A percentile compares a stretch with the other conserved stretches of the same genome.
Conservation (phyloP, 2,329 filamentous ascomycete genomes). For the Didymella lethalis region DNA sequence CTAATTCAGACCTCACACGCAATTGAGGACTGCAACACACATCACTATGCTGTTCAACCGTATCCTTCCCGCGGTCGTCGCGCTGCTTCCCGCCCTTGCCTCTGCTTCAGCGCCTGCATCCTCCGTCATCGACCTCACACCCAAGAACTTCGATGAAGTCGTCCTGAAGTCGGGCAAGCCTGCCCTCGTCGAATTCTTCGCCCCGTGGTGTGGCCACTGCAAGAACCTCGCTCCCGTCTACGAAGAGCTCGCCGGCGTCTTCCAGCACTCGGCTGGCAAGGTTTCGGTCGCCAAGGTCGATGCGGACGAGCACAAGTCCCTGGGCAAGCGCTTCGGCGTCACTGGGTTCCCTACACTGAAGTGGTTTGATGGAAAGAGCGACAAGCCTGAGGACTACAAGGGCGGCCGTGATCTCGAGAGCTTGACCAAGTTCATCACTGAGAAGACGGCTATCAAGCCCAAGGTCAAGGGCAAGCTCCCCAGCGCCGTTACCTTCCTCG, state of each 20-base stretch:
- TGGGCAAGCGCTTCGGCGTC: constrained; percentile 87
- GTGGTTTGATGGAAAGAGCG: constrained; percentile 95
- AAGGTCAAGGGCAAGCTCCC: constrained; percentile 77
- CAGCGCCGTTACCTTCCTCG: constrained; percentile 81
- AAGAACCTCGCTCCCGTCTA: constrained; percentile 95
- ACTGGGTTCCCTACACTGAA: constrained; percentile 97
- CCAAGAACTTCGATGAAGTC: constrained; percentile 88
- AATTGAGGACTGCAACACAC: constrained; percentile 29
- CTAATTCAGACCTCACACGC: constrained; percentile 29
- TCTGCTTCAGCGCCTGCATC: constrained; percentile 78
- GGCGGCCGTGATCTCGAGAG: constrained; percentile 88
- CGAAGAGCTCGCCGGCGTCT: constrained; percentile 82
- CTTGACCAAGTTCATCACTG: constrained; percentile 77
- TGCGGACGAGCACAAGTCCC: constrained; percentile 83
- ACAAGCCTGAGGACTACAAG: constrained; percentile 83
- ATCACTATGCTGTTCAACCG: constrained; percentile 45
- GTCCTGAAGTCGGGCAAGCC: constrained; percentile 93
- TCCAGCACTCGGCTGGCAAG: constrained; percentile 75
- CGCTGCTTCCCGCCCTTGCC: constrained; percentile 44
- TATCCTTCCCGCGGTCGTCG: constrained; percentile 43
- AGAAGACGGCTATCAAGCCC: constrained; percentile 85
- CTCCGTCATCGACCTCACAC: constrained; percentile 87
- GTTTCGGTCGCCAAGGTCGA: constrained; percentile 95
- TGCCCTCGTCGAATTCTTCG: constrained; percentile 96
- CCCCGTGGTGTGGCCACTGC: constrained; percentile 99